A percentile compares a stretch with the other conserved stretches of the same genome.
These are phyloP conservation scores for Penicillium capsulatum DNA, from an alignment of 2,329 filamentous ascomycete genomes.

Conservation along the genomic window DNA sequence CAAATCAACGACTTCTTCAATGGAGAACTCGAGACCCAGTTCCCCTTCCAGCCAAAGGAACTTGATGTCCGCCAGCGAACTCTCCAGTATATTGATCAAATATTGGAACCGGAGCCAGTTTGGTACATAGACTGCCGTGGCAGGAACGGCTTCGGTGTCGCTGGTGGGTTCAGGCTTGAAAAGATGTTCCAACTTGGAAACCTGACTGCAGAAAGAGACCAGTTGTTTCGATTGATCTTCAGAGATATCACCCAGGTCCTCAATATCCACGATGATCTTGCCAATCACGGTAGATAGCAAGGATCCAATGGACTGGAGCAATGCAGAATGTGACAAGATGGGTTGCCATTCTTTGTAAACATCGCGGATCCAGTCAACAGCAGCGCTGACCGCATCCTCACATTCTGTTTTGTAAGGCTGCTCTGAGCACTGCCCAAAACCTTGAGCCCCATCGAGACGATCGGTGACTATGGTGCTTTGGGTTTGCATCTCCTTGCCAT, in stretches of 20 bases:
- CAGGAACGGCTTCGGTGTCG: conserved; percentile 40
- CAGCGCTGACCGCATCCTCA: conserved; percentile 56
- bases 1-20: conserved; percentile 59
- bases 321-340: conserved; percentile 56
- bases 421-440: conserved; percentile 57
- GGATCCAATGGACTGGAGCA: conserved; percentile 59
- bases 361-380: conserved; percentile 54
- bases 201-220: conserved; percentile 53
- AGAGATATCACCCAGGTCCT: conserved; percentile 61
- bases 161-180: conserved; percentile 48
- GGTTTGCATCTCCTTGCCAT: conserved; percentile 61
- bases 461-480: conserved; percentile 61
- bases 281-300: conserved; percentile 54
- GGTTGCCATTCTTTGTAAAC: conserved; percentile 56
- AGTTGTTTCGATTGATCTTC: conserved; percentile 59
- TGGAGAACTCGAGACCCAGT: conserved; percentile 57
- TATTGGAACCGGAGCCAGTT: conserved; percentile 65
- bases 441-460: conserved; percentile 59
- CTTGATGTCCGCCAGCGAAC: conserved; percentile 61
- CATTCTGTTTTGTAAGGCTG: conserved; percentile 58
- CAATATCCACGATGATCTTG: conserved; percentile 59
- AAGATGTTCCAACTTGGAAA: conserved; percentile 54
- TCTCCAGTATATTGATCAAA: conserved; percentile 59
- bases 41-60: conserved; percentile 64
- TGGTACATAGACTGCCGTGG: conserved; percentile 58